Conservation (phyloP, 2,329 filamentous ascomycete genomes). For the Fusarium lyarnte region DNA sequence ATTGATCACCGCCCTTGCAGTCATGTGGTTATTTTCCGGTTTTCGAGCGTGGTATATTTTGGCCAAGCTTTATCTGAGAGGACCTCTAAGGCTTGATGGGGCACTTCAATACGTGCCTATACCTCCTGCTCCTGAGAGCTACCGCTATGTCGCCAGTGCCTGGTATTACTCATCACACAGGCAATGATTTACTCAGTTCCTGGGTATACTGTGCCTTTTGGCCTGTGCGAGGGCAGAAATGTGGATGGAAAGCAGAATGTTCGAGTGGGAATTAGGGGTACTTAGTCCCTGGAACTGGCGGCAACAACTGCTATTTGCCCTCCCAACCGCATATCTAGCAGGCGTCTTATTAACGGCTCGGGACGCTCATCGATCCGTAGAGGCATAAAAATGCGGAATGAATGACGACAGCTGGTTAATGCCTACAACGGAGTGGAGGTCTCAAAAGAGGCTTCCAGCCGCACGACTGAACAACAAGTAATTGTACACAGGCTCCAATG, state of each 20-base stretch:
- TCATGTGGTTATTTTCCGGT: too few species aligned
- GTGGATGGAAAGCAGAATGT: neutral
- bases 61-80: neutral
- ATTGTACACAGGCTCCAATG: neutral
- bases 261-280: neutral
- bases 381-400: neutral
- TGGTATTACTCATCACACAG: slow-evolving; percentile 9
- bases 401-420: neutral
- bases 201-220: neutral
- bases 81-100: neutral
- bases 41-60: too few species aligned
- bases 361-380: neutral
- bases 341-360: neutral
- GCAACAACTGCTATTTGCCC: neutral
- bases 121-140: neutral
- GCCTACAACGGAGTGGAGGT: neutral
- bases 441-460: neutral
- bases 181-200: slow-evolving; percentile 5
- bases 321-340: neutral
- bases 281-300: neutral
- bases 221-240: neutral
- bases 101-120: neutral
- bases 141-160: neutral
- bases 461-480: neutral
- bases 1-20: neutral